Conservation (phyloP, 1,284 basidiomycete species). For the Pyrrhoderma noxium region DNA sequence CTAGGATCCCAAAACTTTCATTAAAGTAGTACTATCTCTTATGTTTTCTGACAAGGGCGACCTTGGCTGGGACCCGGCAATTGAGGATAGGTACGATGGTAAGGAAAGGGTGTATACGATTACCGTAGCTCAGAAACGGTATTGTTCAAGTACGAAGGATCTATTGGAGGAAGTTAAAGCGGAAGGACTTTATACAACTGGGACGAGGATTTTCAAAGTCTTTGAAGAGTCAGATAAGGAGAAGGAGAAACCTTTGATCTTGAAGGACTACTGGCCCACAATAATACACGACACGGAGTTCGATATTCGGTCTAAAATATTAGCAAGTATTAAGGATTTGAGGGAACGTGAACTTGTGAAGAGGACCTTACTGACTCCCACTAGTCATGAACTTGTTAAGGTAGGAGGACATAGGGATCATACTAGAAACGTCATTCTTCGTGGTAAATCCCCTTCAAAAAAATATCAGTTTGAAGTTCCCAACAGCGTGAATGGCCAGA, state of each 20-base stretch:
- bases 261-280: background rate
- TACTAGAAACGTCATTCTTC: background rate
- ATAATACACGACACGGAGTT: background rate
- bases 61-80: constrained; percentile 4
- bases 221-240: background rate
- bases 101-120: constrained; percentile 2
- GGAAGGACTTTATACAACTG: background rate
- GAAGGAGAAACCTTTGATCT: background rate
- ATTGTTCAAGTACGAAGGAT: no score
- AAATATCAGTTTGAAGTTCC: background rate
- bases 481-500: no score
- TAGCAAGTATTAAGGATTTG: background rate
- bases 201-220: background rate
- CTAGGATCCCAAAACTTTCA: background rate
- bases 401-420: background rate
- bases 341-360: background rate
- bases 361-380: background rate
- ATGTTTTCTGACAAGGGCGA: constrained; percentile 1
- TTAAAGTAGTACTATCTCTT: background rate
- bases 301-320: background rate
- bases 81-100: background rate
- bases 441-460: background rate
- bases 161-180: background rate
- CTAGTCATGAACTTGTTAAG: background rate
- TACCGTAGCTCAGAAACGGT: background rate